Evolutionary conservation across 495 filamentous ascomycete species (phyloP).

Genomic region (Aspergillus olivimuriae): DNA sequence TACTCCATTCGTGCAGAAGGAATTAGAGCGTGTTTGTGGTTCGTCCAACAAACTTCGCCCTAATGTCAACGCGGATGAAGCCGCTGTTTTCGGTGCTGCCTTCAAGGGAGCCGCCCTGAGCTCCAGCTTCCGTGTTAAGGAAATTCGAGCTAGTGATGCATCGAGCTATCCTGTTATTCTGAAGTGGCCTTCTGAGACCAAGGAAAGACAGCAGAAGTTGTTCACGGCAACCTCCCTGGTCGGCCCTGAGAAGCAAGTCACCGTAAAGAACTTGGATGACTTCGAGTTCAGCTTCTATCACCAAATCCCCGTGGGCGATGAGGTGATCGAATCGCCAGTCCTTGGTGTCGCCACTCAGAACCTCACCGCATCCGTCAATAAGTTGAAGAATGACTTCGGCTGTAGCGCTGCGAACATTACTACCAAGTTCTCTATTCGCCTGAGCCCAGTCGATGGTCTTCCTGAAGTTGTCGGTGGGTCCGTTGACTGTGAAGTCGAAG

Average conservation of each 20-base stretch:
- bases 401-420: slow-evolving; percentile 72
- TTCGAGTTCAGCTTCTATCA: slow-evolving; percentile 80
- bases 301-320: slow-evolving; percentile 39
- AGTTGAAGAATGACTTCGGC: slow-evolving; percentile 66
- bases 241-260: slow-evolving; percentile 78
- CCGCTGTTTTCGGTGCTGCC: slow-evolving; percentile 92
- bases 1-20: slow-evolving; percentile 89
- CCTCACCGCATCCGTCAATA: slow-evolving; percentile 70
- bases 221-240: slow-evolving; percentile 74
- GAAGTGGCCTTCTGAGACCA: slow-evolving; percentile 54
- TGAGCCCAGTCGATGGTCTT: slow-evolving; percentile 70
- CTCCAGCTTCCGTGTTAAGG: slow-evolving; percentile 94
- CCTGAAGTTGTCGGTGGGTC: slow-evolving; percentile 70
- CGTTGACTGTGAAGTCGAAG: slow-evolving; percentile 77
- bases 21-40: slow-evolving; percentile 71
- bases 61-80: slow-evolving; percentile 96
- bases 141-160: slow-evolving; percentile 73
- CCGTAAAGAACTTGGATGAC: slow-evolving; percentile 78
- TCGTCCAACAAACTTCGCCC: slow-evolving; percentile 72
- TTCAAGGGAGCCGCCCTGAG: slow-evolving; percentile 90
- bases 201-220: slow-evolving; percentile 65
- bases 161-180: slow-evolving; percentile 67
- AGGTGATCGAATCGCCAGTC: slow-evolving; percentile 45
- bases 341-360: slow-evolving; percentile 66
- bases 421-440: slow-evolving; percentile 68